phyloP scores from a whole-genome alignment of 106 monocot species.

The Triglochin maritima region DNA sequence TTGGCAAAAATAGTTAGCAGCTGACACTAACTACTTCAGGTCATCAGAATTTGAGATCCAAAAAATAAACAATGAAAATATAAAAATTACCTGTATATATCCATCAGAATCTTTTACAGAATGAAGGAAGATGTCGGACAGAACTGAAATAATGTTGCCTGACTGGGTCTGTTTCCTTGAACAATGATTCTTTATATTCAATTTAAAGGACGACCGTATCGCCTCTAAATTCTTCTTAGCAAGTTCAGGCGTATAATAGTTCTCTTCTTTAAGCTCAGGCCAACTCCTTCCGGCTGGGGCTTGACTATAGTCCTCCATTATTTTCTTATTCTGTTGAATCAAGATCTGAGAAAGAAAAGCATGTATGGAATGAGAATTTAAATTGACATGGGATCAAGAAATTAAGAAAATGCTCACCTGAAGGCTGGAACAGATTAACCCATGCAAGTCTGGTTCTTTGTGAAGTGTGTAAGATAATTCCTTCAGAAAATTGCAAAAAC shows the following conservation, averaged over 20 bases:
- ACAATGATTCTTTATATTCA: neutral
- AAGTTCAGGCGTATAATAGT: slow-evolving; percentile 42
- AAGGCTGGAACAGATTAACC: slow-evolving; percentile 74
- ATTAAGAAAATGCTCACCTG: slow-evolving; percentile 38
- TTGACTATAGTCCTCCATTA: slow-evolving; percentile 10
- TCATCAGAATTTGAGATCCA: too few species aligned
- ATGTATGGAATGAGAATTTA: neutral
- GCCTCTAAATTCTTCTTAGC: slow-evolving; percentile 54
- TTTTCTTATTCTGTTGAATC: slow-evolving; percentile 60
- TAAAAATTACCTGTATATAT: slow-evolving; percentile 54
- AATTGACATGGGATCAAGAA: neutral
- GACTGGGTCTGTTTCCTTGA: slow-evolving; percentile 3
- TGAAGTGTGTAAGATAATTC: slow-evolving; percentile 42
- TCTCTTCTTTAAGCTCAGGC: slow-evolving; percentile 44
- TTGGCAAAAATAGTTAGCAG: too few species aligned
- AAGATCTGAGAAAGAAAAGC: slow-evolving; percentile 40
- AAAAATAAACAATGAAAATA: neutral
- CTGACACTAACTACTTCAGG: too few species aligned
- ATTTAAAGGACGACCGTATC: slow-evolving; percentile 17
- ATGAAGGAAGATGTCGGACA: slow-evolving; percentile 45
- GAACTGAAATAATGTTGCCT: slow-evolving; percentile 38
- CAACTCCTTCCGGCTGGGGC: slow-evolving; percentile 34
- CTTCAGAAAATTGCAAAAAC: slow-evolving; percentile 45
- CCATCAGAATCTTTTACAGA: slow-evolving; percentile 54
- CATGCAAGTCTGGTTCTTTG: slow-evolving; percentile 59